phyloP scores from a whole-genome alignment of 768 basidiomycete genomes.

The Boletus bicolor region DNA sequence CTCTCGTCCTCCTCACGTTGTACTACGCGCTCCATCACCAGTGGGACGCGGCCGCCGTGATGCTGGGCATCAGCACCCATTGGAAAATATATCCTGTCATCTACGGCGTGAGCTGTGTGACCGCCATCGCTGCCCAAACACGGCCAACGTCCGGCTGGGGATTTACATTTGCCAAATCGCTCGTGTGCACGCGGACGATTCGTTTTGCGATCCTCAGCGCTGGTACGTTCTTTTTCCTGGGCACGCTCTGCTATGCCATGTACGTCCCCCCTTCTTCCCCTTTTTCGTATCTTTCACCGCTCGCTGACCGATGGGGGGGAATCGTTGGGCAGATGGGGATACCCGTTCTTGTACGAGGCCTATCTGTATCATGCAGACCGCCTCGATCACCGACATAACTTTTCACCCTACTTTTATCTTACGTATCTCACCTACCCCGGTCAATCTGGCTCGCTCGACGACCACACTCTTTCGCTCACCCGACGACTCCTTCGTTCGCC shows the following conservation, averaged over 20 bases:
- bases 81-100: conserved; percentile 98
- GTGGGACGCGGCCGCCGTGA: conserved; percentile 65
- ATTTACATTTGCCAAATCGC: conserved; percentile 30
- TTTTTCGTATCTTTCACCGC: not conserved
- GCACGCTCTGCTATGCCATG: conserved; percentile 69
- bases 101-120: conserved; percentile 76
- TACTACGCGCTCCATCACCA: conserved; percentile 53
- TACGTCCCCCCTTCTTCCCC: conserved; percentile 41
- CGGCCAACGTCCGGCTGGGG: conserved; percentile 18
- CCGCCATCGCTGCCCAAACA: conserved; percentile 25
- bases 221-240: conserved; percentile 61
- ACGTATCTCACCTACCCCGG: conserved; percentile 83
- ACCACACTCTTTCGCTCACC: conserved; percentile 32
- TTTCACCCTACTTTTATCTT: conserved; percentile 95
- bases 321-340: conserved; percentile 72
- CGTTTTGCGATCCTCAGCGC: conserved; percentile 71
- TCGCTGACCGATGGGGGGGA: not conserved
- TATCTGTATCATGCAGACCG: conserved; percentile 91
- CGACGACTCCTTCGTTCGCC: conserved; percentile 60
- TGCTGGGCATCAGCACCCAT: conserved; percentile 81
- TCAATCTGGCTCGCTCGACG: conserved; percentile 14
- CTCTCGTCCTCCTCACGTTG: conserved; percentile 72
- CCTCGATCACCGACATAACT: conserved; percentile 96
- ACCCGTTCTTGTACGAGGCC: conserved; percentile 86
- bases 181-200: conserved; percentile 51